Conservation (phyloP, 176 grass and related monocot species). For the Calamus simplicifolius region DNA sequence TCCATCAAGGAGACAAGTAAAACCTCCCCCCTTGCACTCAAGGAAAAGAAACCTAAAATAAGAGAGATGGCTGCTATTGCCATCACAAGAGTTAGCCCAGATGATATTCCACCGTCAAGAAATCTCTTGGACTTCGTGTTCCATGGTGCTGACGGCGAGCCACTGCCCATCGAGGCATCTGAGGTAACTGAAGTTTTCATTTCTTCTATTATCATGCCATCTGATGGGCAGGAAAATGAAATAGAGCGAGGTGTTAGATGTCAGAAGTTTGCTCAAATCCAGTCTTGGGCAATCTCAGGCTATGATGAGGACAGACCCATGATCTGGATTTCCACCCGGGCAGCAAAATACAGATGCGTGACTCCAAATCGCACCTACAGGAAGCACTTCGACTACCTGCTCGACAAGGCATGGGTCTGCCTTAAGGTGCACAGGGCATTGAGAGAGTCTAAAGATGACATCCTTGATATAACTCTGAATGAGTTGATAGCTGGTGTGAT, state of each 20-base stretch:
- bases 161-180: slow-evolving; percentile 91
- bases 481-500: slow-evolving; percentile 91
- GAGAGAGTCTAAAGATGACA: slow-evolving; percentile 57
- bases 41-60: slow-evolving; percentile 40
- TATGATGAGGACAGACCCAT: slow-evolving; percentile 90
- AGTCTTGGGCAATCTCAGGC: slow-evolving; percentile 83
- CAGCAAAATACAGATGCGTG: slow-evolving; percentile 90
- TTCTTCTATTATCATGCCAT: slow-evolving; percentile 80
- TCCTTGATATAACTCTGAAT: slow-evolving; percentile 57
- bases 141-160: slow-evolving; percentile 76
- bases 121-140: slow-evolving; percentile 80
- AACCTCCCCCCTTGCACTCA: slow-evolving; percentile 13
- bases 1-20: slow-evolving; percentile 77
- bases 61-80: slow-evolving; percentile 75
- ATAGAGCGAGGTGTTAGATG: slow-evolving; percentile 79
- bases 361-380: slow-evolving; percentile 76
- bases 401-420: slow-evolving; percentile 81
- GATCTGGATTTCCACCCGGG: slow-evolving; percentile 89
- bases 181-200: slow-evolving; percentile 89
- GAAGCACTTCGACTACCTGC: slow-evolving; percentile 71
- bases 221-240: slow-evolving; percentile 70
- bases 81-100: slow-evolving; percentile 64
- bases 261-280: slow-evolving; percentile 89
- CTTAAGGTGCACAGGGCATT: slow-evolving; percentile 84
- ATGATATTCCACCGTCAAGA: slow-evolving; percentile 59